Evolutionary conservation across 2,329 filamentous ascomycete species (phyloP), one percentile per base, ranked within the genome.

Genomic region (Aspergillus pseudoterreus): DNA sequence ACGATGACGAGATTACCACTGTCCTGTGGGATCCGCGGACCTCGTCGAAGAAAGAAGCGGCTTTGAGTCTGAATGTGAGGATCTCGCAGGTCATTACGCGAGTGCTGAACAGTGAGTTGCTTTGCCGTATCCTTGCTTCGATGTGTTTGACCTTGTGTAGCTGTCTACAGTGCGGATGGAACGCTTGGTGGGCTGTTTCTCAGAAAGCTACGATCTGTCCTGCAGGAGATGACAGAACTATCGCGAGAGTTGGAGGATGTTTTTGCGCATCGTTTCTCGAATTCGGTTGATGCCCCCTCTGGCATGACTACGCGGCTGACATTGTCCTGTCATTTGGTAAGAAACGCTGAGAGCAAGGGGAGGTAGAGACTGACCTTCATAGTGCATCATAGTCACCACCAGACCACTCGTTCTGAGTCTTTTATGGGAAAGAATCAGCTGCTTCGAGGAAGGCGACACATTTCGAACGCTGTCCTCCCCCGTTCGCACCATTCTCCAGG

Each of bases 1-100:
- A 71, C 32, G 78, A 82, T 24, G 72, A 78, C 10, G 76, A 80
- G 35, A 72, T 81, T 0, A 69, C 72, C 2, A 73, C 74, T 1
- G 63, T 66, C 1, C 67, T 76, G 4, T 72, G 76, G 11, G 67
- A 66, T n/a, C 76, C 74, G 6, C 60, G 63, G 5, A 63, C 56
- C 12, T 70, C 67, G 6, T 50, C 58, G 12, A 69, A 71, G 35
- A 63, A 67, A 38, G 59, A 67, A 15, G 60, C 66, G 24, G 70
- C 70, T 4, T 54, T 75, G 22, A 66, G 63, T 22, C 66, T 75
- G 46, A 71, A 75, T 49, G 71, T 75, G 35, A 71, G 69, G 50
- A 63, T 75, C 27, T 66, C 72, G 1, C 68, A 69, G 35, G 66
- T 71, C 5, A 70, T 69, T 39, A 65, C 71, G 4, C 62, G 67